Evolutionary conservation across 371 early-diverging fungal genomes (phyloP).

Genomic region (Mucor velutinosus): DNA sequence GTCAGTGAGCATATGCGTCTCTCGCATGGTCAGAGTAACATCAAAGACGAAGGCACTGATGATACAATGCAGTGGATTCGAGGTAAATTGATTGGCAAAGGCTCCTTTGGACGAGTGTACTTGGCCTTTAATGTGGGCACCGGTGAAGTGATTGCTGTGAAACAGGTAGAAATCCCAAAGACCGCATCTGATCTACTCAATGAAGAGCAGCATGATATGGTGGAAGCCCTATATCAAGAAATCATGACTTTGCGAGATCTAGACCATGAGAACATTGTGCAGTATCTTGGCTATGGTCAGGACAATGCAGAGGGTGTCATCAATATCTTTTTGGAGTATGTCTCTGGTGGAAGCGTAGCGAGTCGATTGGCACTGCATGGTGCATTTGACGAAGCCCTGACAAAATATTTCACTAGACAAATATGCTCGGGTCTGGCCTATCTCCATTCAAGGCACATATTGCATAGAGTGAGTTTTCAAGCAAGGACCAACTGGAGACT

Average conservation of each 20-base stretch:
- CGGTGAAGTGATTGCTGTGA: slow-evolving; percentile 93
- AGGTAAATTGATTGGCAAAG: slow-evolving; percentile 92
- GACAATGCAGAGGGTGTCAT: slow-evolving; percentile 64
- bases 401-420: slow-evolving; percentile 85
- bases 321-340: slow-evolving; percentile 93
- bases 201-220: slow-evolving; percentile 41
- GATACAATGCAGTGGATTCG: slow-evolving; percentile 68
- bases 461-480: slow-evolving; percentile 63
- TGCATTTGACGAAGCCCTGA: slow-evolving; percentile 71
- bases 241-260: slow-evolving; percentile 84
- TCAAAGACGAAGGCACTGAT: slow-evolving; percentile 2
- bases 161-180: slow-evolving; percentile 80
- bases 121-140: slow-evolving; percentile 81
- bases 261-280: slow-evolving; percentile 83
- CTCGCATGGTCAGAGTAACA: slow-evolving; percentile 18
- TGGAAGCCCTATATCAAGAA: slow-evolving; percentile 76
- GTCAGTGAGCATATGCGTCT: slow-evolving; percentile 19
- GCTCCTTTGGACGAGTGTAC: slow-evolving; percentile 95
- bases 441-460: slow-evolving; percentile 87
- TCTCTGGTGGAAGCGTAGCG: slow-evolving; percentile 82
- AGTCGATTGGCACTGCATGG: slow-evolving; percentile 72
- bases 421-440: slow-evolving; percentile 86
- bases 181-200: slow-evolving; percentile 25
- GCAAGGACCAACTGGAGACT: too few relatives aligned
- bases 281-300: slow-evolving; percentile 74